phyloP scores from a whole-genome alignment of 2,329 filamentous ascomycete genomes.

The Microsporum canis region DNA sequence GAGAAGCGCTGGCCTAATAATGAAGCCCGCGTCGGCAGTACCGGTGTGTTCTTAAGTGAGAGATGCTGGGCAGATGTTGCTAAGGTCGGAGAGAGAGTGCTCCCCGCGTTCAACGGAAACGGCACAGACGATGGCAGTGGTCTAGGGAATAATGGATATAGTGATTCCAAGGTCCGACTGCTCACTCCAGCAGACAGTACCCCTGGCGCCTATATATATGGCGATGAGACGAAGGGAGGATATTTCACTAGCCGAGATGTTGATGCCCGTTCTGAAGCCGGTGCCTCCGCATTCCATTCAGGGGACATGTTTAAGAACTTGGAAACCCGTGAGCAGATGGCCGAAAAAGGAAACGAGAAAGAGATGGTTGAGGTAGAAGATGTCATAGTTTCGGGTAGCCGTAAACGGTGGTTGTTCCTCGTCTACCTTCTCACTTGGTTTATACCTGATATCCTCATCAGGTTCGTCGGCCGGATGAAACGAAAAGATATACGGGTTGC shows the following conservation, averaged over 20 bases:
- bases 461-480: conserved; percentile 67
- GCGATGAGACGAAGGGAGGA: conserved; percentile 61
- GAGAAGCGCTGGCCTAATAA: conserved; percentile 87
- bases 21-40: conserved; percentile 80
- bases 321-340: conserved; percentile 86
- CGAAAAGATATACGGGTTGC: conserved; percentile 86
- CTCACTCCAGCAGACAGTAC: conserved; percentile 38
- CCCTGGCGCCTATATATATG: conserved; percentile 52
- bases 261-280: conserved; percentile 82
- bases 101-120: conserved; percentile 49
- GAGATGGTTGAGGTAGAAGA: conserved; percentile 85
- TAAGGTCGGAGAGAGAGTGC: conserved; percentile 53
- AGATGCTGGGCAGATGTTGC: conserved; percentile 88
- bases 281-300: conserved; percentile 75
- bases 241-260: conserved; percentile 74
- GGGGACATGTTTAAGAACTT: conserved; percentile 98
- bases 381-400: conserved; percentile 60
- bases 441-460: conserved; percentile 73
- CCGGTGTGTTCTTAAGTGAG: conserved; percentile 91
- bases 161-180: conserved; percentile 46
- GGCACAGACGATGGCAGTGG: conserved; percentile 45
- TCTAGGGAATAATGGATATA: conserved; percentile 37
- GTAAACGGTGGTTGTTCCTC: conserved; percentile 81
- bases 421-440: conserved; percentile 79
- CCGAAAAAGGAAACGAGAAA: conserved; percentile 87